Base-by-base conservation (phyloP, 1,139 yeast species). In the Waltiozyma sp. region DNA sequence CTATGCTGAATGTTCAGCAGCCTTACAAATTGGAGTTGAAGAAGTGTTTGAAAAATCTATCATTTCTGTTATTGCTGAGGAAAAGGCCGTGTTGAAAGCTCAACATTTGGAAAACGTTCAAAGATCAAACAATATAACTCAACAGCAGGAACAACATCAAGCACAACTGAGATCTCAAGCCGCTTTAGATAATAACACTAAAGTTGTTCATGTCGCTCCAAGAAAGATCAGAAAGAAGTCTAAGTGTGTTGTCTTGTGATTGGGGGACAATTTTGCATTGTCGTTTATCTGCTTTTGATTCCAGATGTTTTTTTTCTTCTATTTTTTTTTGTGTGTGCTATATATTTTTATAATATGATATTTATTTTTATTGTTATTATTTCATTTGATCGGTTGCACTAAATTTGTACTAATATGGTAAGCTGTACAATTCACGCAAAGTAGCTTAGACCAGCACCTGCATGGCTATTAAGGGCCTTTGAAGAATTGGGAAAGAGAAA, bases 1-100 rank as follows among this genome's bases (percentile, higher is more conserved):
- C 47, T 84, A 87, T 61, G 68, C 84, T 50, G 96, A 88, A 65
- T 88, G 96, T 62, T 85, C 95, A 3, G 95, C 96, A n/a, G 84
- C 91, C 19, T 82, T 93, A 24, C 96, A 87, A 63, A 75, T 72
- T 47, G 96, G 96, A 23, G 88, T 81, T 43, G 80, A 81, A 58
- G 85, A 81, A 46, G 80, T 87, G 16, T 87, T 87, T 54, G 95
- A 86, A 55, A 78, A 68, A 48, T 94, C 95, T 18, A 85, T 86
- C 41, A 73, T 79, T 54, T 73, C 80, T 1, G 91, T 82, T 10
- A 71, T 81, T 46, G 69, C 72, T 18, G 41, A 50, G 8, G 58
- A 53, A 42, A 47, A 40, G 24, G 54, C 48, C n/a, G 9, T 43
- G 13, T 10, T 43, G 35, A 45, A 54, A 33, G 42, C 48, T 38